Evolutionary conservation across 148 eudicot species (phyloP).

Genomic region (Rhododendron simsii): DNA sequence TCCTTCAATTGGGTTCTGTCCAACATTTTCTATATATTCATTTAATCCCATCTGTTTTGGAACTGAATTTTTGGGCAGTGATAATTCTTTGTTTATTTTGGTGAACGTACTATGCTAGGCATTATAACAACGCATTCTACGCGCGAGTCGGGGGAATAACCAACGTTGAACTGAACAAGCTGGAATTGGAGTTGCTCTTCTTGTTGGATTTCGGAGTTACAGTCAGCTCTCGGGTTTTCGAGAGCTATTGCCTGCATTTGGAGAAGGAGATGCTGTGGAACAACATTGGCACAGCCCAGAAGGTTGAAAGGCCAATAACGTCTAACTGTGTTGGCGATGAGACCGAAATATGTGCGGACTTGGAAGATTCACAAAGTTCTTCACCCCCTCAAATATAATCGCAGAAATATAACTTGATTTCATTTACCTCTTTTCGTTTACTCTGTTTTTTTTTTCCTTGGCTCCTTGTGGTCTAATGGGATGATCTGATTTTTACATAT

Average conservation of each 20-base stretch:
- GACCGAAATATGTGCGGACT: constrained; percentile 27
- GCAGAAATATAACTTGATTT: constrained; percentile 1
- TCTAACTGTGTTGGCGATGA: constrained; percentile 20
- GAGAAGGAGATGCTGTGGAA: constrained; percentile 54
- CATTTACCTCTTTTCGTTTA: not conserved
- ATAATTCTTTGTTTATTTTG: not conserved
- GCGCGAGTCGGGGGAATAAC: constrained; percentile 93
- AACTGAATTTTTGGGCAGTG: not conserved
- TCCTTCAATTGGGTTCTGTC: too few relatives aligned
- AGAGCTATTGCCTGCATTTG: constrained; percentile 77
- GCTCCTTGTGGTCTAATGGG: not conserved
- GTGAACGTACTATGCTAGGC: constrained; percentile 33
- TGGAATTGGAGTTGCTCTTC: constrained; percentile 81
- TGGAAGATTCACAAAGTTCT: constrained; percentile 27
- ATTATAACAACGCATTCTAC: constrained; percentile 81
- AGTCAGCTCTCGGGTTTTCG: constrained; percentile 70
- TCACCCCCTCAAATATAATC: constrained; percentile 23
- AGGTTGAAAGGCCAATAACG: constrained; percentile 25
- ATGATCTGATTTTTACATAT: not conserved
- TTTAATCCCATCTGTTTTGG: too few relatives aligned
- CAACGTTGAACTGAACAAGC: constrained; percentile 69
- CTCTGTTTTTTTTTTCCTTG: too few relatives aligned
- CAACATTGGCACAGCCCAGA: constrained; percentile 11
- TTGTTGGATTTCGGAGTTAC: constrained; percentile 59
- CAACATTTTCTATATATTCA: too few relatives aligned